Conservation (phyloP, 2,329 filamentous ascomycete species). For the Calonectria fujianensis region DNA sequence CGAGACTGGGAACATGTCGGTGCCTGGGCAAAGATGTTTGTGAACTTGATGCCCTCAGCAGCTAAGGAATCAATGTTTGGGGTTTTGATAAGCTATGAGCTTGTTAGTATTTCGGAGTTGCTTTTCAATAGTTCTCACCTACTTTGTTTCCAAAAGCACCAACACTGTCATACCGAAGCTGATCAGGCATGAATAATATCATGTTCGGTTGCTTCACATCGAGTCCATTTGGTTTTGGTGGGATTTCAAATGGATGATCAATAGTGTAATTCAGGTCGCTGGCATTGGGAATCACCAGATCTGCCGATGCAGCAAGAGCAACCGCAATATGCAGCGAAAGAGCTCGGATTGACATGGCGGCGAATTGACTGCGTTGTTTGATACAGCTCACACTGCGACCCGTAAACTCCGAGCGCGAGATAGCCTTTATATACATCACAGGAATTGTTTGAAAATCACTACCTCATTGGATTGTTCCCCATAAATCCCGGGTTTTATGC, state of each 20-base stretch:
- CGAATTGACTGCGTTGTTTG: not conserved
- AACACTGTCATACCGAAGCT: not conserved
- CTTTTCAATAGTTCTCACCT: not conserved
- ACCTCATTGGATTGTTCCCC: not conserved
- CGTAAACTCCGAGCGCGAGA: not conserved
- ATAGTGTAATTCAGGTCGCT: not conserved
- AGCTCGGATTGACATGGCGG: not conserved
- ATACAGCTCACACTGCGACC: not conserved
- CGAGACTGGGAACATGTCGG: constrained; percentile 21
- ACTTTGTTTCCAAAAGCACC: not conserved
- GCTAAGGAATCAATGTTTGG: not conserved
- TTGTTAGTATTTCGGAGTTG: not conserved
- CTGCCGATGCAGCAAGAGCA: not conserved
- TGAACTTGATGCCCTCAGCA: constrained; percentile 49
- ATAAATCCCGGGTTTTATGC: not conserved
- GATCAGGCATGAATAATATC: not conserved
- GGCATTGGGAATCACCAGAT: not conserved
- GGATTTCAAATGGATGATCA: not conserved
- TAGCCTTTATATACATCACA: not conserved
- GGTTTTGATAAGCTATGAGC: not conserved
- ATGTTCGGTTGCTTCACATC: not conserved
- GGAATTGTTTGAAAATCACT: not conserved
- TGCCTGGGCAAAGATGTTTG: constrained; percentile 17
- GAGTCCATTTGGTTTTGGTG: not conserved
- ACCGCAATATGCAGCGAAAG: not conserved